Evolutionary conservation across 208 protist genomes (phyloP), one percentile per base, ranked within the genome.

Genomic region (Angomonas deanei): DNA sequence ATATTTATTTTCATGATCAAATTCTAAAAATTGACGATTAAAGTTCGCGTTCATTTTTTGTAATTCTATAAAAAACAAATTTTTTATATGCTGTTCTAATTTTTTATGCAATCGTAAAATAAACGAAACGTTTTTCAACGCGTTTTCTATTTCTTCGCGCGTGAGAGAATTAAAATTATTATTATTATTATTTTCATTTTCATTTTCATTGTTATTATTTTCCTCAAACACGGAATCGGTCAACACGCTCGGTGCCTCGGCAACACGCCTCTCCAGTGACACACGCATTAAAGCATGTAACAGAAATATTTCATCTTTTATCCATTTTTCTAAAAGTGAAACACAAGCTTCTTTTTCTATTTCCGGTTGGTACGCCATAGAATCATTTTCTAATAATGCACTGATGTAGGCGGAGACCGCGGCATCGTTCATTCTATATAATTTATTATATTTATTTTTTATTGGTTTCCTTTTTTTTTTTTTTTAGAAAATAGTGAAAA

Each of bases 171-270:
- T 15, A 53, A 28, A 5, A 53, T 27, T 27, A 11, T 17, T 28
- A 53, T 53, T 53, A 53, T 53, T 53, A 26, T 53, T 53, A 53
- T 53, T 53, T 27, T 17, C 8, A 53, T 53, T 53, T 28, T 53
- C 23, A 53, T 53, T 53, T 21, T 53, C 19, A 53, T 26, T 53
- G 19, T 53, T 53, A 53, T 26, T 53, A 26, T 53, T 53, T 10
- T 27, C 19, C 8, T 53, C 47, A 27, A 27, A 15, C 47, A 26
- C 8, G 15, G 36, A 42, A 42, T n/a, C 8, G 36, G 36, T 42
- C 8, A 42, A 42, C n/a, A n/a, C n/a, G n/a, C n/a, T n/a, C n/a
- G n/a, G n/a, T n/a, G n/a, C n/a, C n/a, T n/a, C n/a, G n/a, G n/a
- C n/a, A n/a, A n/a, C n/a, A n/a, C n/a, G n/a, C n/a, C n/a, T n/a